Base-by-base conservation (phyloP, 2,329 filamentous ascomycete genomes). In the Gaeumannomyces tritici region DNA sequence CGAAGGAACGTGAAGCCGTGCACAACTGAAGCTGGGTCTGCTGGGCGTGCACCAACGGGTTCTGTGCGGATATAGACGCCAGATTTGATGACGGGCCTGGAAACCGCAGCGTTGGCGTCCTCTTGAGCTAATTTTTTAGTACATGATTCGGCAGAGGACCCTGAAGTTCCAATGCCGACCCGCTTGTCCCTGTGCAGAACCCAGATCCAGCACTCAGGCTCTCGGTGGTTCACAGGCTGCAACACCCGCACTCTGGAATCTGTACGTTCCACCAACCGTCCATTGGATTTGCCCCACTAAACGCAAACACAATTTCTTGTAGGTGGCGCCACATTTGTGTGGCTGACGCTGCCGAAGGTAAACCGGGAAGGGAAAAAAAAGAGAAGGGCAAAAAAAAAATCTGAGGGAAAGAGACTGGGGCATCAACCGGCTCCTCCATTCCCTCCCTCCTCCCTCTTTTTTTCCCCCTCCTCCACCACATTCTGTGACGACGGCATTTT, bases 401-500 rank as follows among this genome's bases (percentile, higher is more conserved):
- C 42, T 51, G 42, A 24, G 42, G 42, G 42, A 2, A 21, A 24
- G 42, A 24, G 42, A 51, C 42, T 51, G 42, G 42, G 42, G 42
- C 42, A 51, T n/a, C 42, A 51, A 24, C 42, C 7, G 42, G 42
- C 42, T 51, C 42, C 18, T 42, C 27, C 26, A 47, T 61, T 60
- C 58, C 57, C 57, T 62, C 56, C 35, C 56, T 55, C 59, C 42
- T 57, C 55, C 42, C 63, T 56, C 35, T 54, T 57, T 59, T 33
- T 62, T 60, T 33, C 57, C 63, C 60, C 59, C 59, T 57, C 62
- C 62, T 64, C 62, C 64, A 65, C 61, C 58, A 64, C 60, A 59
- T 55, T 60, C 61, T 65, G 62, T 64, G 62, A 62, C 64, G 35
- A 18, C 60, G 63, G 62, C 62, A 66, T 61, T 61, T 56, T 59